Conservation (phyloP, 129 eudicot species). For the Chrysanthemum lavandulifolium region DNA sequence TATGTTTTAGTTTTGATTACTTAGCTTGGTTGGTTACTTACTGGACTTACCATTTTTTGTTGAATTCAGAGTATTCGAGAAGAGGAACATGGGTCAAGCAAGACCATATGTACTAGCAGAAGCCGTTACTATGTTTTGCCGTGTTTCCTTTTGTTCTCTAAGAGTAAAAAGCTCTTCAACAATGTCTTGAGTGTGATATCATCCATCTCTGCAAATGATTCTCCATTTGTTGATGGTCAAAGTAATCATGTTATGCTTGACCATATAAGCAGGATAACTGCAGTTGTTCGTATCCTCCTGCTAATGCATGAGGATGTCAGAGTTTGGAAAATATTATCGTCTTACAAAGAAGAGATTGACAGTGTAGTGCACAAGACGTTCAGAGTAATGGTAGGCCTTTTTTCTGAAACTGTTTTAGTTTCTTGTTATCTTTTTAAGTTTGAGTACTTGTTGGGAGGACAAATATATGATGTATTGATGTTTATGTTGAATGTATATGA, state of each 20-base stretch:
- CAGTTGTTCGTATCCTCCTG: conserved; percentile 45
- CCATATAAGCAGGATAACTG: conserved; percentile 39
- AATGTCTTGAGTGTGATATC: conserved; percentile 43
- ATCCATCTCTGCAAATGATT: conserved; percentile 31
- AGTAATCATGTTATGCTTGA: conserved; percentile 17
- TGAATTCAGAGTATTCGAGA: conserved; percentile 47
- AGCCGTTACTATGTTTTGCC: conserved; percentile 64
- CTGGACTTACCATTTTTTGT: conserved; percentile 18
- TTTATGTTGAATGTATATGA: too few relatives aligned
- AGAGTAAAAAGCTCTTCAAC: conserved; percentile 48
- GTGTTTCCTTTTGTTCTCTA: conserved; percentile 48
- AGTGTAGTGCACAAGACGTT: conserved; percentile 41
- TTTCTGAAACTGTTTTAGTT: too few relatives aligned
- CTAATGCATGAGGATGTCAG: conserved; percentile 50
- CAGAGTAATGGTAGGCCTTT: conserved; percentile 41
- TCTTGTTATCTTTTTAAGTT: too few relatives aligned
- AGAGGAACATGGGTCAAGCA: conserved; percentile 26
- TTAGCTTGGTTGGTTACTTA: not conserved
- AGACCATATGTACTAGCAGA: conserved; percentile 15
- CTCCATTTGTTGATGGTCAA: conserved; percentile 28
- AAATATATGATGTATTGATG: too few relatives aligned
- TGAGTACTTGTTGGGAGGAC: too few relatives aligned
- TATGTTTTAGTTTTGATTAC: not conserved
- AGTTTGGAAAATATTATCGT: conserved; percentile 35
- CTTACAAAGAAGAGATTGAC: conserved; percentile 50